A percentile compares a stretch with the other conserved stretches of the same genome.
phyloP scores from a whole-genome alignment of 129 eudicot species.

The Centaurea solstitialis region DNA sequence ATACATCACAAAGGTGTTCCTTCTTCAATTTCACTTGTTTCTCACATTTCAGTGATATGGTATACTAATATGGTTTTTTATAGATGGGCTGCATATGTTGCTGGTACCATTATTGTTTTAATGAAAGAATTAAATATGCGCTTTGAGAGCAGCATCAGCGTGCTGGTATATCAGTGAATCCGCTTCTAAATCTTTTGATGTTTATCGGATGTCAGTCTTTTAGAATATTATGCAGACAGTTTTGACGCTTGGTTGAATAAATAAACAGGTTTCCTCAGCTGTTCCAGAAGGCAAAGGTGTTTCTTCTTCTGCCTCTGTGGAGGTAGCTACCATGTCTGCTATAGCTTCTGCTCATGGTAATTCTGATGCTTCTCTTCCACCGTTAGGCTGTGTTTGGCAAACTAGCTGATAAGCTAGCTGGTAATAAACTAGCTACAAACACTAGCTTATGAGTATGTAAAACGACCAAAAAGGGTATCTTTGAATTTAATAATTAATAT shows the following conservation, averaged over 20 bases:
- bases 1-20: slow-evolving; percentile 86
- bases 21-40: slow-evolving; percentile 6
- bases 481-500: too few relatives aligned
- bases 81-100: slow-evolving; percentile 89
- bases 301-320: slow-evolving; percentile 97
- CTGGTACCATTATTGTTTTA: slow-evolving; percentile 78
- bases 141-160: slow-evolving; percentile 88
- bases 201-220: not conserved
- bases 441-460: too few relatives aligned
- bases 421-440: too few relatives aligned
- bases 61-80: slow-evolving; percentile 1
- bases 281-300: slow-evolving; percentile 99
- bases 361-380: slow-evolving; percentile 1
- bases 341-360: slow-evolving; percentile 96
- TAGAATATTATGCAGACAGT: not conserved
- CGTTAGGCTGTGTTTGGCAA: too few relatives aligned
- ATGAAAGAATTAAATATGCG: slow-evolving; percentile 84
- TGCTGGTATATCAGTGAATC: slow-evolving; percentile 62
- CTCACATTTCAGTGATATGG: not conserved
- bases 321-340: slow-evolving; percentile 98
- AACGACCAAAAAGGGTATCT: too few relatives aligned
- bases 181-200: not conserved
- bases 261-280: slow-evolving; percentile 87
- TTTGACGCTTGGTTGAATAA: slow-evolving; percentile 4
- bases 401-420: too few relatives aligned